Evolutionary conservation across 2,329 filamentous ascomycete species (phyloP).

Genomic region (Fusarium austroafricanum): DNA sequence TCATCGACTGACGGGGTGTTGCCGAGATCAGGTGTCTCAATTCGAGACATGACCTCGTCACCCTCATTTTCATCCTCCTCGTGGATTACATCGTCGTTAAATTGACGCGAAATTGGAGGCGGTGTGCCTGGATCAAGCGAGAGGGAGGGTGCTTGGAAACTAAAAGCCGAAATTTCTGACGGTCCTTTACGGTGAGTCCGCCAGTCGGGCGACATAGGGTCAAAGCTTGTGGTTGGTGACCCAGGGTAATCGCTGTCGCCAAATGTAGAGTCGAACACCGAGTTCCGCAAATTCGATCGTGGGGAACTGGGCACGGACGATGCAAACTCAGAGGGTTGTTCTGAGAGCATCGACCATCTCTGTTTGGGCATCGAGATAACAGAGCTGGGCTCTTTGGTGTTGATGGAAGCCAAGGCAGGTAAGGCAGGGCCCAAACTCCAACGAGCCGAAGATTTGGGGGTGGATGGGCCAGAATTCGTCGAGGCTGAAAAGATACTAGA

Average conservation of each 20-base stretch:
- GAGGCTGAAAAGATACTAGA: slow-evolving; percentile 71
- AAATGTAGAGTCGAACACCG: slow-evolving; percentile 80
- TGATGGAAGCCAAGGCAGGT: slow-evolving; percentile 56
- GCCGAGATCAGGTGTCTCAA: slow-evolving; percentile 41
- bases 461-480: slow-evolving; percentile 54
- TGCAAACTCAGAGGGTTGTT: slow-evolving; percentile 73
- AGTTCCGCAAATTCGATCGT: slow-evolving; percentile 76
- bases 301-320: slow-evolving; percentile 88
- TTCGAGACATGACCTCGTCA: slow-evolving; percentile 33
- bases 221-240: slow-evolving; percentile 82
- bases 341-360: slow-evolving; percentile 68
- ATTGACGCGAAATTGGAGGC: slow-evolving; percentile 36
- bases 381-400: slow-evolving; percentile 64
- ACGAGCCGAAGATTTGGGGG: slow-evolving; percentile 54
- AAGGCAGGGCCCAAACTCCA: slow-evolving; percentile 56
- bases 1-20: slow-evolving; percentile 51
- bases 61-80: slow-evolving; percentile 54
- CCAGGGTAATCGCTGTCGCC: slow-evolving; percentile 74
- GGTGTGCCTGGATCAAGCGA: slow-evolving; percentile 51
- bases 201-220: slow-evolving; percentile 73
- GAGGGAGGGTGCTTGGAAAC: slow-evolving; percentile 55
- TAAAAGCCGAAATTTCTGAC: slow-evolving; percentile 67
- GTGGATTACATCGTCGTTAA: slow-evolving; percentile 50
- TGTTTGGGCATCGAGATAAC: slow-evolving; percentile 57
- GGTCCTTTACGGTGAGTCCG: slow-evolving; percentile 65